These are phyloP conservation scores for Ustilago cynodontis DNA, from an alignment of 1,284 basidiomycete genomes.

Conservation along the genomic window DNA sequence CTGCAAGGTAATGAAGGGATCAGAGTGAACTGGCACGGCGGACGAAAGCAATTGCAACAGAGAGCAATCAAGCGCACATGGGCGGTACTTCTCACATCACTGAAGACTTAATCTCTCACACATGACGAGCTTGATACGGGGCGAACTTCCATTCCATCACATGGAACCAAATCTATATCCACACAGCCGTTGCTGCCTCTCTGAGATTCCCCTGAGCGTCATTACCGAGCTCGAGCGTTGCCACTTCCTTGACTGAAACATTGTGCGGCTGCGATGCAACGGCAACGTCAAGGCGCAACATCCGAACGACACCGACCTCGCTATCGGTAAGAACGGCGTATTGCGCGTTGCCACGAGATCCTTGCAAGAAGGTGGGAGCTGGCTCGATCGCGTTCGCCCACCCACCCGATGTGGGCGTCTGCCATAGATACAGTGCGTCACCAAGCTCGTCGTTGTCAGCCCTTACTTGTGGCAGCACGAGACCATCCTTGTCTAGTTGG, in stretches of 20 bases:
- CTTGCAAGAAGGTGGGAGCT: constrained; percentile 57
- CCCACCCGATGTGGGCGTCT: constrained; percentile 71
- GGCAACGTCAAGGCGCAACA: constrained; percentile 60
- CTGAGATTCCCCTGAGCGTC: constrained; percentile 26
- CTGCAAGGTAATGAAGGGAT: no score
- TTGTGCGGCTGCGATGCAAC: constrained; percentile 2
- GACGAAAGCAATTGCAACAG: no score
- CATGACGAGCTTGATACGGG: neutral
- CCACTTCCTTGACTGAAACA: constrained; percentile 58
- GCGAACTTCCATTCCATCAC: no score
- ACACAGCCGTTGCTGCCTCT: constrained; percentile 52
- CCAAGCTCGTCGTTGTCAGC: constrained; percentile 15
- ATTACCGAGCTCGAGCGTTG: constrained; percentile 51
- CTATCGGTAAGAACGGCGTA: constrained; percentile 70
- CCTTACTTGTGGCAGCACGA: constrained; percentile 36
- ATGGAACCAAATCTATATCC: no score
- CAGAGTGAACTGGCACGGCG: no score
- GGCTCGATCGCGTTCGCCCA: constrained; percentile 72
- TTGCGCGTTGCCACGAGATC: constrained; percentile 34
- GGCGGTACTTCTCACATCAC: no score
- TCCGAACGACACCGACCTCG: constrained; percentile 68
- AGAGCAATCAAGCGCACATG: no score
- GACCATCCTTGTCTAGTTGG: constrained; percentile 59
- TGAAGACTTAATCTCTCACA: no score
- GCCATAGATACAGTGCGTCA: constrained; percentile 54